Conservation (phyloP, 331 rosid species). For the Rosa hybrid region DNA sequence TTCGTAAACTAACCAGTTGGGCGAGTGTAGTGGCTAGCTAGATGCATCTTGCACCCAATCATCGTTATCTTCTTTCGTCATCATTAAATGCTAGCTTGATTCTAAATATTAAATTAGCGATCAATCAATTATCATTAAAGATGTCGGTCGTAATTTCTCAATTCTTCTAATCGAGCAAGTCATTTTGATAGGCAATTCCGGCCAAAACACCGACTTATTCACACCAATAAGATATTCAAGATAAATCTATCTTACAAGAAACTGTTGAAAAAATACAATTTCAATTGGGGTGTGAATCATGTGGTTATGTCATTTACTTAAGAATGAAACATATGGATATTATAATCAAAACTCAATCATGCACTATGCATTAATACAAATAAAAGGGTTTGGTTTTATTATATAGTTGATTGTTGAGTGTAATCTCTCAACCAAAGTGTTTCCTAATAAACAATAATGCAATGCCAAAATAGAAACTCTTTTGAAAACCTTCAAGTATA, state of each 20-base stretch:
- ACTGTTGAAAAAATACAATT: background rate
- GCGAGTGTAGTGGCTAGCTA: no score
- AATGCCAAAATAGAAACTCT: conserved; percentile 11
- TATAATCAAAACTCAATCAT: background rate
- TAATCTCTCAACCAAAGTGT: conserved; percentile 4
- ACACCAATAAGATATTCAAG: background rate
- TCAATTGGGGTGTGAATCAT: conserved; percentile 7
- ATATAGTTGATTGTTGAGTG: conserved; percentile 8
- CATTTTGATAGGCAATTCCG: background rate
- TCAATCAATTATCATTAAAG: background rate
- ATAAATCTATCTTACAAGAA: background rate
- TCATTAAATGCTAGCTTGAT: background rate
- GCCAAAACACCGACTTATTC: background rate
- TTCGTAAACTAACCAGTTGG: no score
- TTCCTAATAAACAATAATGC: background rate
- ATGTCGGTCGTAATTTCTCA: background rate
- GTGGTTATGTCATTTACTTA: background rate
- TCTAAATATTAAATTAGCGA: background rate
- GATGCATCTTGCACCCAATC: background rate
- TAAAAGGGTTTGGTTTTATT: background rate
- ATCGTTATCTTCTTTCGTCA: no score
- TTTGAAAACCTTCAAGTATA: background rate
- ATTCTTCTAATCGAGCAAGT: background rate
- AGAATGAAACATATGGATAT: background rate
- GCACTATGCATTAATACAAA: background rate